Evolutionary conservation across 2,329 filamentous ascomycete species (phyloP).

Genomic region (Septoria petroselini): DNA sequence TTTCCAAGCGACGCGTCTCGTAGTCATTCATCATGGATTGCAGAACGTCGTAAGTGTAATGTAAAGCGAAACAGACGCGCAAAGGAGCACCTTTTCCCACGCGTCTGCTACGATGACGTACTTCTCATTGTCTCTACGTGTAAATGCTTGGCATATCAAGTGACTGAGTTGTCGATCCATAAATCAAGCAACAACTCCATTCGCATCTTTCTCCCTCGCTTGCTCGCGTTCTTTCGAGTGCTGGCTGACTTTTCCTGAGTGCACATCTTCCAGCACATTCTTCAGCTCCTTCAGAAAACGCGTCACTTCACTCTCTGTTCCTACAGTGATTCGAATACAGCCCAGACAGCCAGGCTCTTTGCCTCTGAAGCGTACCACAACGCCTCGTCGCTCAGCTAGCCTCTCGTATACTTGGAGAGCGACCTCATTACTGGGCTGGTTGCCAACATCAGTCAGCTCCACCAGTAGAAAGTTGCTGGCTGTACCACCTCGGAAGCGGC

Average conservation of each 20-base stretch:
- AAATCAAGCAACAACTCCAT: conserved; percentile 45
- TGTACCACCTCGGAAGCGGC: conserved; percentile 72
- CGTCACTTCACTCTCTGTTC: conserved; percentile 81
- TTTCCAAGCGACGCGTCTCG: conserved; percentile 47
- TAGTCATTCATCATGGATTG: conserved; percentile 48
- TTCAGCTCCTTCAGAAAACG: conserved; percentile 69
- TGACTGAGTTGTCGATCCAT: background rate
- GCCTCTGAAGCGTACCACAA: conserved; percentile 90
- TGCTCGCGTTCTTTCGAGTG: conserved; percentile 39
- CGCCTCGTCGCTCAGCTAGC: conserved; percentile 79
- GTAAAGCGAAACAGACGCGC: background rate
- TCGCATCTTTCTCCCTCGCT: conserved; percentile 50
- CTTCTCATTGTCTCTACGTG: background rate
- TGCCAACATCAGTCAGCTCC: conserved; percentile 73
- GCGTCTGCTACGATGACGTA: no score
- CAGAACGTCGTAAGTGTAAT: background rate
- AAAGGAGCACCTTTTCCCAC: background rate
- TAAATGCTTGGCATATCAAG: background rate
- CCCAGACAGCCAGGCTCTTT: conserved; percentile 88
- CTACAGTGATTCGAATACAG: conserved; percentile 86
- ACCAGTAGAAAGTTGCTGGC: conserved; percentile 88
- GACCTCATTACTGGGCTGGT: conserved; percentile 72
- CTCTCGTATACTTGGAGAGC: conserved; percentile 79
- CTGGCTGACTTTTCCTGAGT: conserved; percentile 38
- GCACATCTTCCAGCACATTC: conserved; percentile 50